Evolutionary conservation across 371 early-diverging fungal species (phyloP).

Genomic region (Funneliformis caledonium): DNA sequence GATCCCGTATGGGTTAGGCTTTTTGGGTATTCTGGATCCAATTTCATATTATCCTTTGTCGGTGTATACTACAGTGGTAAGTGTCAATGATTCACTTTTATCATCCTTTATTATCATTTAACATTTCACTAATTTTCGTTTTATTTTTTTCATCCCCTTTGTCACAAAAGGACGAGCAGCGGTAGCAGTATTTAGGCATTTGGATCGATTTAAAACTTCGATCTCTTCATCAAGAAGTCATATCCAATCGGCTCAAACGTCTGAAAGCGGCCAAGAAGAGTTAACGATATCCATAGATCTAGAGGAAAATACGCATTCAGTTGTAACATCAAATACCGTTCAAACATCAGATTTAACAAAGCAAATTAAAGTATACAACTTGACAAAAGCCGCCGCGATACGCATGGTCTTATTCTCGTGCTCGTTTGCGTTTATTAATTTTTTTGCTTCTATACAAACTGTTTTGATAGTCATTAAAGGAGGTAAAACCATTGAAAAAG

Average conservation of each 20-base stretch:
- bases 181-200: not conserved
- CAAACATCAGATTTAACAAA: not conserved
- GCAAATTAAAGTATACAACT: not conserved
- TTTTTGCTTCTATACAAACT: not conserved
- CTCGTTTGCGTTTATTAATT: not conserved
- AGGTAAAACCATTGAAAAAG: not conserved
- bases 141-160: not conserved
- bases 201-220: not conserved
- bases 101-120: not conserved
- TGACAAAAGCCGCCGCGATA: slow-evolving; percentile 13
- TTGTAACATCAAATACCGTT: not conserved
- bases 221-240: not conserved
- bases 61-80: not conserved
- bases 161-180: not conserved
- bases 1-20: not conserved
- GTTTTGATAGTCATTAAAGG: not conserved
- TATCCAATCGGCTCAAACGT: not conserved
- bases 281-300: not conserved
- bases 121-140: not conserved
- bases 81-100: not conserved
- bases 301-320: not conserved
- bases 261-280: not conserved
- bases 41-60: not conserved
- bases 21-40: not conserved
- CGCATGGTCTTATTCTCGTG: not conserved